Evolutionary conservation across 2,329 filamentous ascomycete genomes (phyloP).

Genomic region (Aspergillus sp.): DNA sequence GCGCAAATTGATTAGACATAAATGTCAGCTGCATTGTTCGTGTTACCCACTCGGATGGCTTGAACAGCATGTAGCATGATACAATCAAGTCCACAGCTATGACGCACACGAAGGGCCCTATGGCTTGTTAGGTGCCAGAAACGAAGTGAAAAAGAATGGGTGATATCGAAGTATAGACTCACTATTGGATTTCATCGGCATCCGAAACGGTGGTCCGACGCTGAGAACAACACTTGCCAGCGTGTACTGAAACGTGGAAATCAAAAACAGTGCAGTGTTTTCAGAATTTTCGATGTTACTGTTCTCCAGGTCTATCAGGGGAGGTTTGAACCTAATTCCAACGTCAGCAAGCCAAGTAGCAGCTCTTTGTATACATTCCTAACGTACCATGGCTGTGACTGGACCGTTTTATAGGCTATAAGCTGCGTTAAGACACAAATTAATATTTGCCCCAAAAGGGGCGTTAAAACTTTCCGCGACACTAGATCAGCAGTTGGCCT

Average conservation of each 20-base stretch:
- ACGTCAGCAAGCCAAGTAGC: slow-evolving; percentile 14
- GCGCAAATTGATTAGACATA: slow-evolving; percentile 70
- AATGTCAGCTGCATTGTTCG: slow-evolving; percentile 82
- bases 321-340: slow-evolving; percentile 68
- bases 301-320: slow-evolving; percentile 72
- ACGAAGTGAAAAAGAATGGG: not conserved
- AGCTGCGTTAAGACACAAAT: slow-evolving; percentile 78
- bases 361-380: not conserved
- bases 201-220: slow-evolving; percentile 86
- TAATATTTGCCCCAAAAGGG: slow-evolving; percentile 82
- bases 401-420: slow-evolving; percentile 70
- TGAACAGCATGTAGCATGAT: slow-evolving; percentile 76
- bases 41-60: slow-evolving; percentile 67
- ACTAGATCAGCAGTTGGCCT: slow-evolving; percentile 90
- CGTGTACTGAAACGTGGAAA: slow-evolving; percentile 94
- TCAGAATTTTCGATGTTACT: slow-evolving; percentile 89
- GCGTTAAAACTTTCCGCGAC: slow-evolving; percentile 85
- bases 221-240: slow-evolving; percentile 84
- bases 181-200: slow-evolving; percentile 78
- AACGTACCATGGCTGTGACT: slow-evolving; percentile 72
- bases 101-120: slow-evolving; percentile 80
- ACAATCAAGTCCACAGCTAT: slow-evolving; percentile 67
- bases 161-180: slow-evolving; percentile 35
- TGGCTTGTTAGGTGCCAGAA: not conserved
- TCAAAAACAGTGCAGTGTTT: slow-evolving; percentile 85